A percentile compares a stretch with the other conserved stretches of the same genome.
Evolutionary conservation across 1,284 basidiomycete species (phyloP).

Genomic region (Irpex sp.): DNA sequence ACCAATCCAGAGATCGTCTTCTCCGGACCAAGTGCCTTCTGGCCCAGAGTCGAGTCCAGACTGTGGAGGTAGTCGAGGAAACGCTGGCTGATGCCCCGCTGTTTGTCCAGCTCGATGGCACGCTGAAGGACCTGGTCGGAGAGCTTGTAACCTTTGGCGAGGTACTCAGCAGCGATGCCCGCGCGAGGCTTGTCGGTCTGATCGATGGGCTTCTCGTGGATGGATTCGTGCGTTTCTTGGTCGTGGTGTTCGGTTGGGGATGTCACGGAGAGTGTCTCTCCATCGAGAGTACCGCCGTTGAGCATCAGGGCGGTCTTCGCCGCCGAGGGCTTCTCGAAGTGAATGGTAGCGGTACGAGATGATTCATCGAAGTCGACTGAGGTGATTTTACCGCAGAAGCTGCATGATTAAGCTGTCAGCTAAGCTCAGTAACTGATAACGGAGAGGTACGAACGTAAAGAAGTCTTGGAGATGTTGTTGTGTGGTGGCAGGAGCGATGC

Average conservation of each 20-base stretch:
- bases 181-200: slow-evolving; percentile 83
- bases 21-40: slow-evolving; percentile 63
- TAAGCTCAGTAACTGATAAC: slow-evolving; percentile 3
- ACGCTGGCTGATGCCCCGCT: slow-evolving; percentile 82
- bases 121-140: slow-evolving; percentile 77
- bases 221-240: slow-evolving; percentile 29
- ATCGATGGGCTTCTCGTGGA: slow-evolving; percentile 43
- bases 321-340: slow-evolving; percentile 75
- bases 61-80: slow-evolving; percentile 78
- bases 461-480: slow-evolving; percentile 66
- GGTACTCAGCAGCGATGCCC: slow-evolving; percentile 86
- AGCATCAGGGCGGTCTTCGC: slow-evolving; percentile 82
- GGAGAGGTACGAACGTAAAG: slow-evolving; percentile 56
- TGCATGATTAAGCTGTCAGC: slow-evolving; percentile 25
- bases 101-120: slow-evolving; percentile 84
- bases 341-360: slow-evolving; percentile 46
- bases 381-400: slow-evolving; percentile 77
- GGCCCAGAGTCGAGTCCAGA: slow-evolving; percentile 64
- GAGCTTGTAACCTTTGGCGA: slow-evolving; percentile 82
- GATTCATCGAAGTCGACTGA: slow-evolving; percentile 50
- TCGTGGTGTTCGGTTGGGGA: slow-evolving; percentile 62
- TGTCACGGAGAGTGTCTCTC: slow-evolving; percentile 54
- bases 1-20: slow-evolving; percentile 75
- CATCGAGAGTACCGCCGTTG: slow-evolving; percentile 70
- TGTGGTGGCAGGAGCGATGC: slow-evolving; percentile 57